Evolutionary conservation across 2,329 filamentous ascomycete species (phyloP).

Genomic region (Fusarium fujikuroi): DNA sequence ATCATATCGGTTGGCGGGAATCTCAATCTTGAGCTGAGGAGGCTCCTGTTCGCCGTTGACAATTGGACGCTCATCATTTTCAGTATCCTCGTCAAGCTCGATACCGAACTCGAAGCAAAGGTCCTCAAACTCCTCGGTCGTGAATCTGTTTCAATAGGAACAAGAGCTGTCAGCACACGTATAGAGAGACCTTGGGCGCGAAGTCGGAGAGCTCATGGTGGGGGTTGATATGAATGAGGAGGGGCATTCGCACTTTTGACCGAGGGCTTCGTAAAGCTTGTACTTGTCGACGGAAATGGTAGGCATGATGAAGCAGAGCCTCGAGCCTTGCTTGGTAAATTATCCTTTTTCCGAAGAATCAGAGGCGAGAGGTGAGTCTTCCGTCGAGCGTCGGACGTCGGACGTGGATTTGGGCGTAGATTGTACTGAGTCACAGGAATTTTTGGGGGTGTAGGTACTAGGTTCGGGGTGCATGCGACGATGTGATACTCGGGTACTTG

Average conservation of each 20-base stretch:
- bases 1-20: slow-evolving; percentile 92
- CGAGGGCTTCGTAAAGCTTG: slow-evolving; percentile 91
- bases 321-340: slow-evolving; percentile 31
- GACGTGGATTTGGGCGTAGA: slow-evolving; percentile 34
- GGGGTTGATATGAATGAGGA: slow-evolving; percentile 30
- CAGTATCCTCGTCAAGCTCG: slow-evolving; percentile 96
- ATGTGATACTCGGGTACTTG: slow-evolving; percentile 28
- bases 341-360: slow-evolving; percentile 34
- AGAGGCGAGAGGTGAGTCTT: slow-evolving; percentile 28
- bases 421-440: slow-evolving; percentile 55
- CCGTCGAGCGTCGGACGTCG: slow-evolving; percentile 36
- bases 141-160: slow-evolving; percentile 68
- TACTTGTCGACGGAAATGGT: slow-evolving; percentile 98
- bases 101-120: slow-evolving; percentile 99
- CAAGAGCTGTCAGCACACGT: slow-evolving; percentile 33
- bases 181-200: slow-evolving; percentile 19
- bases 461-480: slow-evolving; percentile 15
- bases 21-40: slow-evolving; percentile 96
- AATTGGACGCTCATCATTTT: slow-evolving; percentile 76
- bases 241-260: slow-evolving; percentile 73
- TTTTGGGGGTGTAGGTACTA: slow-evolving; percentile 45
- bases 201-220: slow-evolving; percentile 31
- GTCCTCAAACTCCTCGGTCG: slow-evolving; percentile 94
- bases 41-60: slow-evolving; percentile 85
- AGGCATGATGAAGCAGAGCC: slow-evolving; percentile 73